These are phyloP conservation scores for Vaccinium vitisidaea DNA, from an alignment of 148 eudicot genomes.

Conservation along the genomic window DNA sequence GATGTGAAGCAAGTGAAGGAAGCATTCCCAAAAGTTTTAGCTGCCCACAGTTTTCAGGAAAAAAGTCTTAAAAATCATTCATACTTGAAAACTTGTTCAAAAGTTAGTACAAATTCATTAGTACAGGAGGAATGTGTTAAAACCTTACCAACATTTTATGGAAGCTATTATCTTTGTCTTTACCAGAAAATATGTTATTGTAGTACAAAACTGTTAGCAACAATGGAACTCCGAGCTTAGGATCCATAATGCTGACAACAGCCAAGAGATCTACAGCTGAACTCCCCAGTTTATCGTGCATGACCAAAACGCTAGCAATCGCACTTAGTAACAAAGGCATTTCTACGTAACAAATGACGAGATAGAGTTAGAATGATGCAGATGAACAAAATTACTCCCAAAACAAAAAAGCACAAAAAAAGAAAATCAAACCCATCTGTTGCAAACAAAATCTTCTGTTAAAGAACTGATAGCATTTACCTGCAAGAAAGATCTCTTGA, in stretches of 20 bases:
- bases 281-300: constrained; percentile 49
- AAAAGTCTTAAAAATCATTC: neutral
- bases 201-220: constrained; percentile 67
- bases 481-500: constrained; percentile 49
- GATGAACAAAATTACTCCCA: neutral
- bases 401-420: neutral
- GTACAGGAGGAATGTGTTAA: constrained; percentile 11
- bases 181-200: constrained; percentile 44
- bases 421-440: neutral
- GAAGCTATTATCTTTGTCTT: constrained; percentile 30
- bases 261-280: constrained; percentile 66
- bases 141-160: constrained; percentile 57
- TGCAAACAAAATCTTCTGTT: constrained; percentile 17
- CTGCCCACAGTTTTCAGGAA: constrained; percentile 39
- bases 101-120: neutral
- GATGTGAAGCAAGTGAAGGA: constrained; percentile 80
- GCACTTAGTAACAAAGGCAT: constrained; percentile 69
- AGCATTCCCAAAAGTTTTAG: constrained; percentile 68
- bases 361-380: neutral
- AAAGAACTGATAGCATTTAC: constrained; percentile 32
- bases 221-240: constrained; percentile 71
- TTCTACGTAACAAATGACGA: constrained; percentile 42
- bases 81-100: neutral
- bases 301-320: constrained; percentile 51
- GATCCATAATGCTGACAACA: constrained; percentile 55